These are phyloP conservation scores for Penicillium steckii DNA, from an alignment of 495 filamentous ascomycete species.

Conservation along the genomic window DNA sequence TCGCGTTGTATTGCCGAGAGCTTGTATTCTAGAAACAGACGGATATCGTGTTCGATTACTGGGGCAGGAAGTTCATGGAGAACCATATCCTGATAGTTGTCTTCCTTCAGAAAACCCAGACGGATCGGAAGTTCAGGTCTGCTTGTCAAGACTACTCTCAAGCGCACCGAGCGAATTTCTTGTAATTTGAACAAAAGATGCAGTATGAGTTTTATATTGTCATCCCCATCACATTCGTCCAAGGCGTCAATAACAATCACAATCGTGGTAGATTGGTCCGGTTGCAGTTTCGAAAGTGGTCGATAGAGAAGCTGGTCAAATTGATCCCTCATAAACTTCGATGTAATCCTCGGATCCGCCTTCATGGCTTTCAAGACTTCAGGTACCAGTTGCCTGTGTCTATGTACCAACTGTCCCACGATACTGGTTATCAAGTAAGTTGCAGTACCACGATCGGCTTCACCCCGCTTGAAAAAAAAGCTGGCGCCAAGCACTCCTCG, in stretches of 20 bases:
- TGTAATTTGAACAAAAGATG: slow-evolving; percentile 27
- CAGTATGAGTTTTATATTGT: slow-evolving; percentile 41
- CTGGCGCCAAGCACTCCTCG: slow-evolving; percentile 24
- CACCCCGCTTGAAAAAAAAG: slow-evolving; percentile 52
- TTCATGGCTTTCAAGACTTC: slow-evolving; percentile 37
- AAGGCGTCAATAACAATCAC: slow-evolving; percentile 54
- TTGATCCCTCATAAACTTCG: slow-evolving; percentile 40
- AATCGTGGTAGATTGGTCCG: slow-evolving; percentile 11
- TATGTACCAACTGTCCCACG: slow-evolving; percentile 33
- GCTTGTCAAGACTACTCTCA: slow-evolving; percentile 37
- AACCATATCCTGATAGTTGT: slow-evolving; percentile 16
- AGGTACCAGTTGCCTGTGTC: slow-evolving; percentile 24
- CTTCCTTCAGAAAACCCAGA: slow-evolving; percentile 18
- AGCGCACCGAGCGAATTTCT: slow-evolving; percentile 1
- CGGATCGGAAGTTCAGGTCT: slow-evolving; percentile 47
- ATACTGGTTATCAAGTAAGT: slow-evolving; percentile 43
- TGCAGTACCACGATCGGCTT: slow-evolving; percentile 37
- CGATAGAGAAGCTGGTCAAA: slow-evolving; percentile 47
- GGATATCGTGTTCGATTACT: slow-evolving; percentile 22
- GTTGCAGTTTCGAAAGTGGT: slow-evolving; percentile 23
- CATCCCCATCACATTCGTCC: slow-evolving; percentile 49
- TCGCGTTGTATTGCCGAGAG: slow-evolving; percentile 11
- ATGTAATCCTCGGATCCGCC: slow-evolving; percentile 26
- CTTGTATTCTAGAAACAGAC: slow-evolving; percentile 17
- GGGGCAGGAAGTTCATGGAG: slow-evolving; percentile 14